These are phyloP conservation scores for Pseudogymnoascus sp. DNA, from an alignment of 2,329 filamentous ascomycete species.

Conservation along the genomic window DNA sequence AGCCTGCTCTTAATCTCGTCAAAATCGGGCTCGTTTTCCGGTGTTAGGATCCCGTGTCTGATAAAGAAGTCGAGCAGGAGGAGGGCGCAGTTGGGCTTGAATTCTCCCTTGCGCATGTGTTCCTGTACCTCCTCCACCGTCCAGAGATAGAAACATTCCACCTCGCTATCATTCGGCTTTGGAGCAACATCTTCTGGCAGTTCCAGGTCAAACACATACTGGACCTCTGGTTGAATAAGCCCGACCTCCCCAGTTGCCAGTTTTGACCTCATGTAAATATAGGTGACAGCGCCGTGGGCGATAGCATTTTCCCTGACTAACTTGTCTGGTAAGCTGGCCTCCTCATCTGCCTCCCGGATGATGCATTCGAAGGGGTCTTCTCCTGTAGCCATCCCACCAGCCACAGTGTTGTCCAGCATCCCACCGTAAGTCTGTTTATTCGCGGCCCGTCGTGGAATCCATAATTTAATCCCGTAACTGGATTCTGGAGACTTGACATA, in stretches of 20 bases:
- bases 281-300: conserved; percentile 67
- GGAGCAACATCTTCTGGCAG: conserved; percentile 62
- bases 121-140: conserved; percentile 68
- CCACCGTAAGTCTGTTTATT: conserved; percentile 81
- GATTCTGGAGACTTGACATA: conserved; percentile 50
- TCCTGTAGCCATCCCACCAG: conserved; percentile 71
- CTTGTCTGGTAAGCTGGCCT: conserved; percentile 70
- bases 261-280: conserved; percentile 73
- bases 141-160: conserved; percentile 75
- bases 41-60: conserved; percentile 71
- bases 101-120: conserved; percentile 64
- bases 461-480: conserved; percentile 61
- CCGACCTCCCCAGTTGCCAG: conserved; percentile 73
- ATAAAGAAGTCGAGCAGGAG: conserved; percentile 86
- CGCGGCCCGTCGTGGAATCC: conserved; percentile 71
- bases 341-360: conserved; percentile 80
- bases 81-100: conserved; percentile 88
- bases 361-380: conserved; percentile 77
- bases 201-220: conserved; percentile 87
- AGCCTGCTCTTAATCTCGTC: conserved; percentile 68
- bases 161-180: conserved; percentile 79
- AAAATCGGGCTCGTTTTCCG: conserved; percentile 72
- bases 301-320: conserved; percentile 57
- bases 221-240: conserved; percentile 80
- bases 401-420: conserved; percentile 94